Evolutionary conservation across 75 land plant species (phyloP), one percentile per base, ranked within the genome.

Genomic region (Pinus taeda): DNA sequence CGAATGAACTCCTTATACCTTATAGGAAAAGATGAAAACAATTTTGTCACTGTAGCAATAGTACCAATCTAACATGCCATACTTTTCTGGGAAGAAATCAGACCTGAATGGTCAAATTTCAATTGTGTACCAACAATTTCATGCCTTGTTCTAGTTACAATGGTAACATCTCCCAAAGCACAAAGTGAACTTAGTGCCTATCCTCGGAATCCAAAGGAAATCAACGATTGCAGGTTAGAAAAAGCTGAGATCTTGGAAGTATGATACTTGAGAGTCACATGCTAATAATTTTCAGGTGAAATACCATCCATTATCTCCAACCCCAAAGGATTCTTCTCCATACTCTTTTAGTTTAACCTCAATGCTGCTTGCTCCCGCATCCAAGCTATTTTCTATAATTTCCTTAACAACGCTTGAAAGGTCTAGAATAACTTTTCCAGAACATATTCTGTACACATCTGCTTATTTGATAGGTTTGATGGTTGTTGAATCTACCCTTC

Each of bases 181-280:
- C 93, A 90, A 11, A 96, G 90, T 1, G 98, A 96, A 75, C 98
- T 96, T 81, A 96, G 67, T 18, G 98, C 98, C 82, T 96, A 97
- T 60, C 98, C 98, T 73, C 98, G 82, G 69, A 96, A 96, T 11
- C 98, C 98, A 81, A 92, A 96, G 6, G 97, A 92, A 2, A 82
- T 75, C 69, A 96, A 75, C 9, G 91, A 85, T 60, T 93, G 98
- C 75, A 96, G 85, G 74, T 96, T 97, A 65, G 87, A 76, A 76
- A 96, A 96, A 42, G 88, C 95, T 7, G 88, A 66, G 55, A 96
- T 80, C 74, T 96, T 96, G 14, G 98, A 96, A 11, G 98, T 96
- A 60, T 96, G 95, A 82, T 96, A 90, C 85, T 94, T 96, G 21
- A 88, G 91, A 2, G 98, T 95, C 57, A 93, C 83, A 62, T n/a